phyloP scores from a whole-genome alignment of 495 filamentous ascomycete species.

The Neurospora sublineolata region DNA sequence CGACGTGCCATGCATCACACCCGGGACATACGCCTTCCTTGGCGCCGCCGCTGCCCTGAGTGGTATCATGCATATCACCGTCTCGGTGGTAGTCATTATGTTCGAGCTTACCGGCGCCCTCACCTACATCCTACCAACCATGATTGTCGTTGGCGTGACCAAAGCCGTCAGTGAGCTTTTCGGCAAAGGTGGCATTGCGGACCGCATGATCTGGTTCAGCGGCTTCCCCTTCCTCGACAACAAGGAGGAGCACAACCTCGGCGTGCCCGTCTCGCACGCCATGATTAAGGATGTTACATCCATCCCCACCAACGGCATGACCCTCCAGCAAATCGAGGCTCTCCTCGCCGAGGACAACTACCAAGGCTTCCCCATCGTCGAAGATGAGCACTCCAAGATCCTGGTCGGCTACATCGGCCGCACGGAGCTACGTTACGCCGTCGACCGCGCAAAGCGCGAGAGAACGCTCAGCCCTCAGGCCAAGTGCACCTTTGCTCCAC shows the following conservation, averaged over 20 bases:
- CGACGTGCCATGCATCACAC: slow-evolving; percentile 92
- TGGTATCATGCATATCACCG: slow-evolving; percentile 95
- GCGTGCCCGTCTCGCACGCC: slow-evolving; percentile 83
- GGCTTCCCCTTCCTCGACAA: slow-evolving; percentile 96
- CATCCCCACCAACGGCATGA: slow-evolving; percentile 65
- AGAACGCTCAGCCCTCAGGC: slow-evolving; percentile 53
- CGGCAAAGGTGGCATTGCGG: slow-evolving; percentile 90
- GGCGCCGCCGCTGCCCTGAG: slow-evolving; percentile 91
- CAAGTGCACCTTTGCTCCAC: slow-evolving; percentile 66
- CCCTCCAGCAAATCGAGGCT: slow-evolving; percentile 58
- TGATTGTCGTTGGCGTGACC: slow-evolving; percentile 97
- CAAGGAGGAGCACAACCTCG: slow-evolving; percentile 96
- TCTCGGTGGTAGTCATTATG: slow-evolving; percentile 97
- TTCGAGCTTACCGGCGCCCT: slow-evolving; percentile 92
- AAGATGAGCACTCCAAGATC: slow-evolving; percentile 55
- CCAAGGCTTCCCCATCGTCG: slow-evolving; percentile 90
- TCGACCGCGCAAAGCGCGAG: slow-evolving; percentile 70
- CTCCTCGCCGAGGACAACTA: slow-evolving; percentile 73
- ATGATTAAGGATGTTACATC: slow-evolving; percentile 75
- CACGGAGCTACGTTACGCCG: slow-evolving; percentile 86
- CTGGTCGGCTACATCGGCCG: slow-evolving; percentile 90
- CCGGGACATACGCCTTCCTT: slow-evolving; percentile 90
- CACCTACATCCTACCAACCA: slow-evolving; percentile 91
- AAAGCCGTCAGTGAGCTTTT: slow-evolving; percentile 89
- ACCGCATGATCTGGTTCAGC: slow-evolving; percentile 99